Evolutionary conservation across 345 rosid species (phyloP), one percentile per base, ranked within the genome.

Genomic region (Kandelia obovata): DNA sequence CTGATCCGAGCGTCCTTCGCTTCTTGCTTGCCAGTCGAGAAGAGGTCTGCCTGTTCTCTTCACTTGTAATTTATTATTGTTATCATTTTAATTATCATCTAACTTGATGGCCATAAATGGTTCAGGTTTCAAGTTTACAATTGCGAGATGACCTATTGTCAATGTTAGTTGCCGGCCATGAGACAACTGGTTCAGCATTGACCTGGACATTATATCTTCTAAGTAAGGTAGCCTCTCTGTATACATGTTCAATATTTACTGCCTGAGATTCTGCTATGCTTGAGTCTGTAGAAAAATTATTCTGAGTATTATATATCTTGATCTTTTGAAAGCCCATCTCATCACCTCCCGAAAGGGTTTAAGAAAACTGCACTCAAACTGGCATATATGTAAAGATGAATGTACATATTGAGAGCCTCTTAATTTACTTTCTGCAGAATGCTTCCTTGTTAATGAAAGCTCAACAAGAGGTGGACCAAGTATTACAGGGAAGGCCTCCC

Each of bases 171-270:
- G 98, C 98, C 21, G 97, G 98, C 69, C 97, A 91, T 68, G 98
- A 91, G 83, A 94, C 98, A 68, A 94, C 98, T 5, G 98, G 92
- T 60, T 94, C 98, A 11, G 96, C 89, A 13, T 86, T 94, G 82
- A 94, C 97, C 21, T 94, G 98, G 97, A 94, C 98, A 16, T 65
- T 89, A 68, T 94, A 91, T 85, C 98, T 94, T 79, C 85, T 94
- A 67, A 91, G 95, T 79, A 89, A 94, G 97, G 98, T 92, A 90
- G 16, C 51, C 34, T 63, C 20, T 52, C 66, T 26, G 26, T 37
- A 55, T 20, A 6, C 27, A 7, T 55, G 23, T 53, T 53, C 5
- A 19, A 8, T 21, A 26, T 7, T 55, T 11, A 21, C 28, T 2
- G 58, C 25, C 4, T 55, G 25, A 53, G 13, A 9, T 9, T 23